Percentiles rank a stretch among this genome's conserved stretches.
These are phyloP conservation scores for Penicillium glabrum DNA, from an alignment of 2,329 filamentous ascomycete genomes.

Conservation along the genomic window DNA sequence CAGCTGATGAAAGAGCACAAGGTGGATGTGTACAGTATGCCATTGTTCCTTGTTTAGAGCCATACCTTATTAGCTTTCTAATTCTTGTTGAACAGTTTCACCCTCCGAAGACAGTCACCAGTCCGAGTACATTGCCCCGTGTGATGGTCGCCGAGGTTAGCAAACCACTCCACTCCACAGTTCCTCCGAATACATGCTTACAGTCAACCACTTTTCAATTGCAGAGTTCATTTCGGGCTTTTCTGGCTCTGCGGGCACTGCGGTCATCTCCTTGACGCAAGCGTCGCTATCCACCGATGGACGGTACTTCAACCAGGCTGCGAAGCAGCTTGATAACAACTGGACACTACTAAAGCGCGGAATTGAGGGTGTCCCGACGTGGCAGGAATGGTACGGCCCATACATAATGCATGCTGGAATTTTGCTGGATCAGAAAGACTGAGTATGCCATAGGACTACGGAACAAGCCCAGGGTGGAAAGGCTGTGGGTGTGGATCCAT, in stretches of 20 bases:
- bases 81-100: conserved; percentile 64
- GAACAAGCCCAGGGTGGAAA: conserved; percentile 86
- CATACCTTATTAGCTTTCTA: not conserved
- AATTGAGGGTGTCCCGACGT: conserved; percentile 88
- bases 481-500: conserved; percentile 85
- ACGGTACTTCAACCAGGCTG: conserved; percentile 95
- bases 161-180: conserved; percentile 1
- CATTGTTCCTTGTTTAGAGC: conserved; percentile 14
- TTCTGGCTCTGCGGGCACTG: conserved; percentile 90
- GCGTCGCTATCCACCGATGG: conserved; percentile 93
- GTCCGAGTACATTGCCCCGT: conserved; percentile 97
- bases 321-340: conserved; percentile 85
- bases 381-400: conserved; percentile 80
- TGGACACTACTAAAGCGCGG: conserved; percentile 93
- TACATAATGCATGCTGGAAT: not conserved
- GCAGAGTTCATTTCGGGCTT: conserved; percentile 87
- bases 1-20: conserved; percentile 83
- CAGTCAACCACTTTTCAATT: conserved; percentile 4
- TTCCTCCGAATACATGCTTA: not conserved
- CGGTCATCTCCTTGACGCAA: conserved; percentile 80
- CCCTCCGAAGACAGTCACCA: conserved; percentile 97
- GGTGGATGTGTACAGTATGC: conserved; percentile 85
- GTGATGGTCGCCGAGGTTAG: conserved; percentile 78
- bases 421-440: conserved; percentile 2
- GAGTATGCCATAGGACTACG: conserved; percentile 54